These are phyloP conservation scores for Diaporthe aspalathi DNA, from an alignment of 2,329 filamentous ascomycete genomes.

Conservation along the genomic window DNA sequence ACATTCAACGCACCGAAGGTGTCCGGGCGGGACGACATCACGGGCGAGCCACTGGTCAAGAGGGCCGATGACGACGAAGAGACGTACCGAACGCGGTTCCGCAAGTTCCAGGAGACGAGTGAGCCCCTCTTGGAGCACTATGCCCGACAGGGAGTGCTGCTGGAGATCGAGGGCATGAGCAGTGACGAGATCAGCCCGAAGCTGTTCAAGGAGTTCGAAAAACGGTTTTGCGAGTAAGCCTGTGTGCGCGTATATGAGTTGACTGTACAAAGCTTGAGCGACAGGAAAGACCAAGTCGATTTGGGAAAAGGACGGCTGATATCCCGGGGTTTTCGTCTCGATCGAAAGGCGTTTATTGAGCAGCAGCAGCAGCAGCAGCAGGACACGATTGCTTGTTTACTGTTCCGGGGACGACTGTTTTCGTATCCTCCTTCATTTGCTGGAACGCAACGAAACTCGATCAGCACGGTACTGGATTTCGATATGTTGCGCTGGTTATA, in stretches of 20 bases:
- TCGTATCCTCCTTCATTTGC: conserved; percentile 1
- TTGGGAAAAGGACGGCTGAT: neutral
- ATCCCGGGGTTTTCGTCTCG: neutral
- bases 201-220: conserved; percentile 84
- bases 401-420: neutral
- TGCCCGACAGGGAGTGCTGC: conserved; percentile 82
- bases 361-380: conserved; percentile 8
- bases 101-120: conserved; percentile 89
- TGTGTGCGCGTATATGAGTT: conserved; percentile 3
- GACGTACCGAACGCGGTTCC: conserved; percentile 83
- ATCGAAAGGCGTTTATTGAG: neutral
- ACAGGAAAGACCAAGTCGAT: neutral
- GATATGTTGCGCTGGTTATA: neutral
- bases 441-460: neutral
- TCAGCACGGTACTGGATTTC: neutral
- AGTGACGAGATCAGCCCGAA: conserved; percentile 97
- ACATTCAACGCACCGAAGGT: conserved; percentile 89
- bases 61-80: conserved; percentile 88
- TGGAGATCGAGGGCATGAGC: conserved; percentile 87
- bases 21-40: conserved; percentile 86
- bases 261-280: neutral
- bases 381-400: neutral
- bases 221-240: conserved; percentile 68
- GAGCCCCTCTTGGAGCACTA: conserved; percentile 90
- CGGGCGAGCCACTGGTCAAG: conserved; percentile 86